phyloP scores from a whole-genome alignment of 2,329 filamentous ascomycete species.

The Xylariomycetidae sp. region DNA sequence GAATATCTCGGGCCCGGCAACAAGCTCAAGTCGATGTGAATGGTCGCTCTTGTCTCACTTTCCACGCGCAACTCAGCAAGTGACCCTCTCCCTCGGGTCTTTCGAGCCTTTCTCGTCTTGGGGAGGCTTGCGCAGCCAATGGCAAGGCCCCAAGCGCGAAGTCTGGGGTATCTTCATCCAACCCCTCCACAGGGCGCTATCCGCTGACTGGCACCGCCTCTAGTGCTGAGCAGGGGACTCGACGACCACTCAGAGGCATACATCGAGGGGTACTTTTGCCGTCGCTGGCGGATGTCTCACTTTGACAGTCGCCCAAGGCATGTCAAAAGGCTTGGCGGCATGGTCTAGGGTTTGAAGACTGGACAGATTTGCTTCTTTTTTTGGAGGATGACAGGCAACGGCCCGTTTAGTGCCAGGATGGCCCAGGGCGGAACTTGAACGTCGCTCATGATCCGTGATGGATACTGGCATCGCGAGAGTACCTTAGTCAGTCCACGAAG shows the following conservation, averaged over 20 bases:
- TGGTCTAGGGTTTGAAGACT: not conserved
- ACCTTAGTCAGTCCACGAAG: too few relatives aligned
- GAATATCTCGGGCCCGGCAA: too few relatives aligned
- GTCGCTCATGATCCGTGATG: not conserved
- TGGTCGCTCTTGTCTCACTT: too few relatives aligned
- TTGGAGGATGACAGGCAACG: not conserved
- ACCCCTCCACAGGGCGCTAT: conserved; percentile 1
- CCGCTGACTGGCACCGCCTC: not conserved
- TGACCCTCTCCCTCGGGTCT: not conserved
- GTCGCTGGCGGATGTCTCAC: too few relatives aligned
- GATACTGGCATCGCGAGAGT: not conserved
- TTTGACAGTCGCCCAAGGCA: too few relatives aligned
- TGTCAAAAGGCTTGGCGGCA: not conserved
- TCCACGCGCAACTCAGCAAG: too few relatives aligned
- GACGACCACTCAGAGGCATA: too few relatives aligned
- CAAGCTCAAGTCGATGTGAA: too few relatives aligned
- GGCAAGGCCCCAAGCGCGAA: too few relatives aligned
- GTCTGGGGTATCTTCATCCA: not conserved
- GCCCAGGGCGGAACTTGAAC: not conserved
- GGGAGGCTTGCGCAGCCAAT: conserved; percentile 1
- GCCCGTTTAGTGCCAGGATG: not conserved
- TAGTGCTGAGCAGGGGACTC: not conserved
- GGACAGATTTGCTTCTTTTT: not conserved
- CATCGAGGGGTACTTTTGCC: too few relatives aligned
- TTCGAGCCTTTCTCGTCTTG: not conserved